These are phyloP conservation scores for Caryopteris hybrid DNA, from an alignment of 305 asterid genomes.

Conservation along the genomic window DNA sequence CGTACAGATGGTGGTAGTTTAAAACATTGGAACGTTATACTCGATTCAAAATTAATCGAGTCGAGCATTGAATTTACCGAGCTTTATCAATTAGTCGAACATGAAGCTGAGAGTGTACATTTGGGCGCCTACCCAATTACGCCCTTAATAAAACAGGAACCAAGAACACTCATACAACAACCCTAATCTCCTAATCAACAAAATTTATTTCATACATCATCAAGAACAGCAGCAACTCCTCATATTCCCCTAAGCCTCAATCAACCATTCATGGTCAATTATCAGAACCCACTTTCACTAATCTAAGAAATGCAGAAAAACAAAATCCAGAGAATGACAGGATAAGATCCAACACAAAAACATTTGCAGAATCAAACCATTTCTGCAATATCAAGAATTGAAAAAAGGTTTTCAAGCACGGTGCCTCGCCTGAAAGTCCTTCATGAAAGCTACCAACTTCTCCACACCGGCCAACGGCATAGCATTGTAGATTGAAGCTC, in stretches of 20 bases:
- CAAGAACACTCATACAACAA: too few relatives aligned
- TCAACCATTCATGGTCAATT: background rate
- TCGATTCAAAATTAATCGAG: too few relatives aligned
- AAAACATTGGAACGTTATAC: too few relatives aligned
- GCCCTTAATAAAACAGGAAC: too few relatives aligned
- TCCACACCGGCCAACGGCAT: conserved; percentile 94
- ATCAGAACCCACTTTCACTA: background rate
- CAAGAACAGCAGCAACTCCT: background rate
- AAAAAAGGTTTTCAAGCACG: conserved; percentile 19
- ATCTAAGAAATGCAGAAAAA: background rate
- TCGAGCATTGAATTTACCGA: too few relatives aligned
- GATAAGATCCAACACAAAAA: too few relatives aligned
- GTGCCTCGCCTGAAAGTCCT: conserved; percentile 87
- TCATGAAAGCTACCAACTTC: conserved; percentile 86
- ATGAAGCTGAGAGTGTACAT: too few relatives aligned
- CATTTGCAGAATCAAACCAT: background rate
- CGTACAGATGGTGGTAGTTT: too few relatives aligned
- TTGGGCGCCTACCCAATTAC: too few relatives aligned
- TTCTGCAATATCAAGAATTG: background rate
- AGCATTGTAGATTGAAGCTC: conserved; percentile 95
- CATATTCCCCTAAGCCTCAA: background rate
- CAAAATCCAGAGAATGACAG: background rate
- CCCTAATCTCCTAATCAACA: background rate
- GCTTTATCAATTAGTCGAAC: too few relatives aligned
- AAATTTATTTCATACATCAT: background rate